These are phyloP conservation scores for Tolypocladium paradoxum DNA, from an alignment of 2,329 filamentous ascomycete species.

Conservation along the genomic window DNA sequence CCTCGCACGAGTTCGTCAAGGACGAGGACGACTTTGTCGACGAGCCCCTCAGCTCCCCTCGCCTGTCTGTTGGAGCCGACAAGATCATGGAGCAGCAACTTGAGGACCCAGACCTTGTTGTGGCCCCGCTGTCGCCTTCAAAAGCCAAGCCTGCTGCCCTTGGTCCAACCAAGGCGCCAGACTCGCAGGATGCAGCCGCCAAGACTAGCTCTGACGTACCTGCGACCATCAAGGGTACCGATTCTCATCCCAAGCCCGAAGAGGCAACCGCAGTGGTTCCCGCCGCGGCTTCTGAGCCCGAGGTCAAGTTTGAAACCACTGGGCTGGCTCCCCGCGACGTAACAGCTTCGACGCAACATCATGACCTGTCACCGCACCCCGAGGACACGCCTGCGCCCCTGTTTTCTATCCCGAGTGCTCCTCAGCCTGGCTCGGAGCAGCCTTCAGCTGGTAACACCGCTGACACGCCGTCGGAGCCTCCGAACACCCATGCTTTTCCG, in stretches of 20 bases:
- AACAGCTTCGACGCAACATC: conserved; percentile 6
- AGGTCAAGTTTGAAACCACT: conserved; percentile 6
- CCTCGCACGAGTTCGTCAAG: conserved; percentile 58
- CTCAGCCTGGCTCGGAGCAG: background rate
- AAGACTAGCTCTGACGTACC: background rate
- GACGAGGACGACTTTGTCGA: conserved; percentile 70
- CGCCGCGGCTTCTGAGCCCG: conserved; percentile 2
- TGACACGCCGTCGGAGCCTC: conserved; percentile 3
- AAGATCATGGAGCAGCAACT: conserved; percentile 40
- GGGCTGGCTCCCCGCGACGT: conserved; percentile 5
- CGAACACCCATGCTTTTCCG: conserved; percentile 1
- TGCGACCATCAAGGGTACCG: background rate
- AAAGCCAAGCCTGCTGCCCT: conserved; percentile 17
- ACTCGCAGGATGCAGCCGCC: background rate
- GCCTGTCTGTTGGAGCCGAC: conserved; percentile 50
- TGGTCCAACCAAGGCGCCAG: background rate
- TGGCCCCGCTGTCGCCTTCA: conserved; percentile 46
- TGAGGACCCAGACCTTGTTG: conserved; percentile 45
- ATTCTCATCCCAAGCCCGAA: background rate
- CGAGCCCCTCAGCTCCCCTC: conserved; percentile 61
- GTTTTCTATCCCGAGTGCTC: conserved; percentile 17
- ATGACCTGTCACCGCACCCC: conserved; percentile 40
- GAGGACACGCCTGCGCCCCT: conserved; percentile 61
- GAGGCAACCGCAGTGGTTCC: background rate
- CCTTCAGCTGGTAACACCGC: background rate